Conservation (phyloP, 495 filamentous ascomycete genomes). For the Aspergillus mulundensis region DNA sequence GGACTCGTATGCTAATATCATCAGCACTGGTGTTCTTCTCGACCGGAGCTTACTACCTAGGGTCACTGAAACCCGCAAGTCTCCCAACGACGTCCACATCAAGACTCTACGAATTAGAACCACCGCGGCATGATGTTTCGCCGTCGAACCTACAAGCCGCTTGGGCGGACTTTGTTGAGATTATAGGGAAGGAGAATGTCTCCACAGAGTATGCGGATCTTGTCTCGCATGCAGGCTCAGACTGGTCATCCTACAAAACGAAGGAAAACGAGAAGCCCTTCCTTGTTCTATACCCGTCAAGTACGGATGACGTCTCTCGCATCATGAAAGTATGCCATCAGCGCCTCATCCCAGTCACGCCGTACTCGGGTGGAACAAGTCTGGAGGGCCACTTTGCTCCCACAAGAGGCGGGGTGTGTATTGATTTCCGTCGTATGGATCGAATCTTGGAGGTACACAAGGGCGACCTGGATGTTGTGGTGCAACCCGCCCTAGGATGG, state of each 20-base stretch:
- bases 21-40: slow-evolving; percentile 57
- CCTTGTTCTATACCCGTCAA: slow-evolving; percentile 47
- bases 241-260: slow-evolving; percentile 78
- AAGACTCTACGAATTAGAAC: slow-evolving; percentile 54
- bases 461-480: slow-evolving; percentile 58
- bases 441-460: slow-evolving; percentile 53
- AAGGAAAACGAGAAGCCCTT: slow-evolving; percentile 45
- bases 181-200: slow-evolving; percentile 82
- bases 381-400: slow-evolving; percentile 61
- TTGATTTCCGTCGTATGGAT: slow-evolving; percentile 64
- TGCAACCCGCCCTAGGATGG: slow-evolving; percentile 66
- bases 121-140: slow-evolving; percentile 66
- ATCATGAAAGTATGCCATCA: slow-evolving; percentile 63
- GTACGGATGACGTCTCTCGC: slow-evolving; percentile 52
- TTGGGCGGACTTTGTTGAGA: slow-evolving; percentile 83
- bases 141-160: slow-evolving; percentile 81
- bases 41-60: slow-evolving; percentile 65
- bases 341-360: slow-evolving; percentile 58
- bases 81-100: slow-evolving; percentile 68
- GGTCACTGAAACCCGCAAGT: slow-evolving; percentile 55
- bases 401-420: slow-evolving; percentile 58
- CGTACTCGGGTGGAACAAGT: slow-evolving; percentile 61
- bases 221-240: slow-evolving; percentile 69
- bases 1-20: background rate
- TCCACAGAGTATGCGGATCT: slow-evolving; percentile 68